Base-by-base conservation (phyloP, 176 grass and related monocot species). In the Musa beccarii region DNA sequence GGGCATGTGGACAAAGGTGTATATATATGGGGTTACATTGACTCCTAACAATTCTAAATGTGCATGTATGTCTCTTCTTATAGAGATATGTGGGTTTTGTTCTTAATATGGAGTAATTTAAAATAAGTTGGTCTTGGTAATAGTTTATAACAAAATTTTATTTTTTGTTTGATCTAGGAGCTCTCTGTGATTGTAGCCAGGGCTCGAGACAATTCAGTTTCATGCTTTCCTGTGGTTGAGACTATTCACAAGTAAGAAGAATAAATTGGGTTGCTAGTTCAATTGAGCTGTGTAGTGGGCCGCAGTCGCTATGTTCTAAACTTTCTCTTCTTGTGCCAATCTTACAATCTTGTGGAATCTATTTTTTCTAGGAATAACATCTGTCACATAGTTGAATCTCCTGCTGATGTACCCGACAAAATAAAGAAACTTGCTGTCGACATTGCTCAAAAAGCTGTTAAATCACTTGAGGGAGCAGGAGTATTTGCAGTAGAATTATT, bases 401-500 rank as follows among this genome's bases (percentile, higher is more conserved):
- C 96, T 68, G 89, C 89, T 51, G 74, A 92, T 54, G 84, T 95
- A 69, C 21, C 84, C 59, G 51, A 84, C 54, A 88, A 95, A 88
- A 86, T 89, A 61, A 99, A 85, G 70, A 92, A 84, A 69, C 76
- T 92, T 24, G 80, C 91, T 67, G 86, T 84, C 81, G 78, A 61
- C 2, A 72, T 99, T 81, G 91, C 95, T 72, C 80, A 84, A 83
- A 92, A 88, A 66, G 90, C 91, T 71, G 59, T 99, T 69, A 79
- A 63, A 43, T 95, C 96, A 24, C 84, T 94, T 75, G 86, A 92
- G 81, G 91, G 96, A 24, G 90, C 90, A 73, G 89, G 96, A 79
- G 88, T 95, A 75, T 99, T 99, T 81, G 91, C 96, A 17, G 90
- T 92, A 49, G 96, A 99, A 79, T 84, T 99, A 75, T 99, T 99